Conservation (phyloP, 345 rosid genomes). For the Durio zibethinus region DNA sequence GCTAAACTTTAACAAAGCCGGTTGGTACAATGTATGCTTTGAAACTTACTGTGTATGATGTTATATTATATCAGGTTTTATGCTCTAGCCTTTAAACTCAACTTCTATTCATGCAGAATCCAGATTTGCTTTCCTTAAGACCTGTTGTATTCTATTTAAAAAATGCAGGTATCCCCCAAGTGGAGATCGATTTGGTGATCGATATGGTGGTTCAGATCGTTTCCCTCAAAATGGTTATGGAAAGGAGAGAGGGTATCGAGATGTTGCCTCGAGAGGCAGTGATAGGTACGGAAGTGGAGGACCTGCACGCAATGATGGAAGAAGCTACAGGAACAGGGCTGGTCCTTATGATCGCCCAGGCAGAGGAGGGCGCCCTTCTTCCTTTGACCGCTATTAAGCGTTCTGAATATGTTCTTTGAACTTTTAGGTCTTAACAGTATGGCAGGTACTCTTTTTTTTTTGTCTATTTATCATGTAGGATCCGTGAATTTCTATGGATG, state of each 20-base stretch:
- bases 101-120: neutral
- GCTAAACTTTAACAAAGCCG: neutral
- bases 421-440: neutral
- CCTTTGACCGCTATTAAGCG: slow-evolving; percentile 73
- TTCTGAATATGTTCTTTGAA: neutral
- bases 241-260: slow-evolving; percentile 73
- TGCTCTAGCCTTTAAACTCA: neutral
- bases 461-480: neutral
- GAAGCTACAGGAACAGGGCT: slow-evolving; percentile 67
- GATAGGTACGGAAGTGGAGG: slow-evolving; percentile 80
- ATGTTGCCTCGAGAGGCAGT: slow-evolving; percentile 50
- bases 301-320: slow-evolving; percentile 59
- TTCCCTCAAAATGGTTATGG: slow-evolving; percentile 64
- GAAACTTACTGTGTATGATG: neutral
- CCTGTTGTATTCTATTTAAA: neutral
- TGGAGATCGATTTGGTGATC: slow-evolving; percentile 74
- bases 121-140: neutral
- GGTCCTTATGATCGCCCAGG: slow-evolving; percentile 83
- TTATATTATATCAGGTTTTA: neutral
- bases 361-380: slow-evolving; percentile 65
- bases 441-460: slow-evolving; percentile 10
- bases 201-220: slow-evolving; percentile 78
- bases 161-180: slow-evolving; percentile 61
- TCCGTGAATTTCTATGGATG: neutral
- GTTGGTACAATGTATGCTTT: neutral